Percentiles rank a stretch among this genome's conserved stretches.
These are phyloP conservation scores for Sugiyamaella xylanicola DNA, from an alignment of 1,139 yeast species.

Conservation along the genomic window DNA sequence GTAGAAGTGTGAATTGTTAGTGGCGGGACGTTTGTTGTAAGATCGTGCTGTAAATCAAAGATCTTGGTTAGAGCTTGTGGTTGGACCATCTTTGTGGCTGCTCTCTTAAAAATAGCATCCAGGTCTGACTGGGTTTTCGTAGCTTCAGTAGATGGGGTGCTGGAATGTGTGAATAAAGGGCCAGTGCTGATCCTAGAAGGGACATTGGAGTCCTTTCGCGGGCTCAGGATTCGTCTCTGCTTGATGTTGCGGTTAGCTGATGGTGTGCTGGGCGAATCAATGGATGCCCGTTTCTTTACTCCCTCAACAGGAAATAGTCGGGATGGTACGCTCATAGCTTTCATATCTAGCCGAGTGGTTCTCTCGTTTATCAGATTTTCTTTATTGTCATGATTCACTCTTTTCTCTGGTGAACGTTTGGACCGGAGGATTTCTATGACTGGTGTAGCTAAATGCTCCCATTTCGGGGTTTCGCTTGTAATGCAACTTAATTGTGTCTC, in stretches of 20 bases:
- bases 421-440: constrained; percentile 4
- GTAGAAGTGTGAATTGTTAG: background rate
- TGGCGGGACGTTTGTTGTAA: background rate
- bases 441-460: constrained; percentile 10
- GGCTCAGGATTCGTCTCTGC: constrained; percentile 14
- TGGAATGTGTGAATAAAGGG: background rate
- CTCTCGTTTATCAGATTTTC: constrained; percentile 11
- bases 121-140: background rate
- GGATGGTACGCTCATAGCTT: background rate
- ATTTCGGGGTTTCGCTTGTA: constrained; percentile 8
- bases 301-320: background rate
- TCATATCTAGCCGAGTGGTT: constrained; percentile 7
- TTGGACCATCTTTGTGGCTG: background rate
- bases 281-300: background rate
- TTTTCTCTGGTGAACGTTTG: constrained; percentile 6
- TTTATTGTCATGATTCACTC: constrained; percentile 1
- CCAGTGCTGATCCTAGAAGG: background rate
- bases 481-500: background rate
- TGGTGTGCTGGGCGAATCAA: constrained; percentile 16
- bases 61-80: background rate
- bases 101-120: constrained; percentile 13
- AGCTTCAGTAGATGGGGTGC: background rate
- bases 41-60: constrained; percentile 2
- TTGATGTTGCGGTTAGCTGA: constrained; percentile 1
- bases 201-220: background rate